Conservation (phyloP, 257 asterid species). For the Petrea volubilis region DNA sequence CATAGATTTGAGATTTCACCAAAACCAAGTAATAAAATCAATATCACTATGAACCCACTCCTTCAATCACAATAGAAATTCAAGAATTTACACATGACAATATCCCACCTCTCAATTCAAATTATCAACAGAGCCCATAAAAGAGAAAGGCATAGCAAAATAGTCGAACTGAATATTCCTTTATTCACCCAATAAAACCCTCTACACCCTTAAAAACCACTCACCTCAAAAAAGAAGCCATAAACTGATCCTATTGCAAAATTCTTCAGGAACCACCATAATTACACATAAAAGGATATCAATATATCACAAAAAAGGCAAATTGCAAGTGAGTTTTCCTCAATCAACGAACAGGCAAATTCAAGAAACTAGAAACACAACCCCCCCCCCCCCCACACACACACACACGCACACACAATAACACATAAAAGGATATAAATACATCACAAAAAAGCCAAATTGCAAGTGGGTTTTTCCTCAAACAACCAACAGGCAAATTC, state of each 20-base stretch:
- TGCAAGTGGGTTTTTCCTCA: too few relatives aligned
- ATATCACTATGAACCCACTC: not conserved
- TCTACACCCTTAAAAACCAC: slow-evolving; percentile 3
- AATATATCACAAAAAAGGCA: not conserved
- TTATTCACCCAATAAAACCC: not conserved
- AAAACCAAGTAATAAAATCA: slow-evolving; percentile 3
- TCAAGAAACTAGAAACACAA: too few relatives aligned
- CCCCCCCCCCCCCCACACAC: too few relatives aligned
- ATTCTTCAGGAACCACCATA: not conserved
- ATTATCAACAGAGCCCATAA: not conserved
- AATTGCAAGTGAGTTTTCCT: slow-evolving; percentile 19
- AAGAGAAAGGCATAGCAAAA: not conserved
- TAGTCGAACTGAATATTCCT: not conserved
- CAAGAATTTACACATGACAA: not conserved
- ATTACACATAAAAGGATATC: not conserved
- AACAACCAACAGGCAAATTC: too few relatives aligned
- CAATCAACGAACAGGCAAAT: too few relatives aligned
- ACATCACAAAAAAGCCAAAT: not conserved
- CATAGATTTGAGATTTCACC: not conserved
- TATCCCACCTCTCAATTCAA: slow-evolving; percentile 3
- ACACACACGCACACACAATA: too few relatives aligned
- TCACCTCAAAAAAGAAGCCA: not conserved
- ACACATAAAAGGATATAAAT: not conserved
- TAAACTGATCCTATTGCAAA: not conserved
- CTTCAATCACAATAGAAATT: not conserved